These are phyloP conservation scores for Saturnispora serradocipensis DNA, from an alignment of 805 yeast genomes.

Conservation along the genomic window DNA sequence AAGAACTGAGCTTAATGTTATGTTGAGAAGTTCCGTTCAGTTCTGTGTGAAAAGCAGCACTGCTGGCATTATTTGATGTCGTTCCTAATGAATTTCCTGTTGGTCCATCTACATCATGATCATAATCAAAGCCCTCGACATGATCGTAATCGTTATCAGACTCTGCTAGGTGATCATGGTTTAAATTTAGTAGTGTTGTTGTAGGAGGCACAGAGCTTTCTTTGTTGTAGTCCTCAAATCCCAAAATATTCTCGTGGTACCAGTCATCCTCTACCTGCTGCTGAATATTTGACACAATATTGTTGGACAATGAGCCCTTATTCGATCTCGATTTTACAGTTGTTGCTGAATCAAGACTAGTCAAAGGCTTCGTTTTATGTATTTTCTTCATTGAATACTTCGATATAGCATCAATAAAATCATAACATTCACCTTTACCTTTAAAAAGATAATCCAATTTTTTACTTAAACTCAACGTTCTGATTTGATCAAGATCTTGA, in stretches of 20 bases:
- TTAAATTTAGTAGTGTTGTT: neutral
- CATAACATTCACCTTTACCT: slow-evolving; percentile 38
- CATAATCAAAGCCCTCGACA: slow-evolving; percentile 14
- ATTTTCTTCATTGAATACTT: neutral
- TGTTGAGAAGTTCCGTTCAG: neutral
- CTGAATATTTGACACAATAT: neutral
- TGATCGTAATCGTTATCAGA: slow-evolving; percentile 9
- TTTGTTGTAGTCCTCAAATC: neutral
- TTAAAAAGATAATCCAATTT: slow-evolving; percentile 37
- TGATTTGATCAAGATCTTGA: slow-evolving; percentile 23
- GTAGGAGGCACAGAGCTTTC: neutral
- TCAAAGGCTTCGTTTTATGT: neutral
- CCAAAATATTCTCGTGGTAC: neutral
- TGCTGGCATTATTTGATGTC: neutral
- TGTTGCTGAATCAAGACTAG: neutral
- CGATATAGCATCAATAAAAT: slow-evolving; percentile 10
- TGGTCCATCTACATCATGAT: slow-evolving; percentile 11
- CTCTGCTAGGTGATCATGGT: neutral
- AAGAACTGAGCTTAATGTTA: neutral
- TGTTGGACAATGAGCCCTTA: neutral
- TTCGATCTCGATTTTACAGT: neutral
- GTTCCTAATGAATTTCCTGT: slow-evolving; percentile 1
- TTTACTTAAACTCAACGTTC: slow-evolving; percentile 21
- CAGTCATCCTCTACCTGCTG: neutral
- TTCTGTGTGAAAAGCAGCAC: neutral